Conservation (phyloP, 2,329 filamentous ascomycete species). For the Neofusicoccum sp. region DNA sequence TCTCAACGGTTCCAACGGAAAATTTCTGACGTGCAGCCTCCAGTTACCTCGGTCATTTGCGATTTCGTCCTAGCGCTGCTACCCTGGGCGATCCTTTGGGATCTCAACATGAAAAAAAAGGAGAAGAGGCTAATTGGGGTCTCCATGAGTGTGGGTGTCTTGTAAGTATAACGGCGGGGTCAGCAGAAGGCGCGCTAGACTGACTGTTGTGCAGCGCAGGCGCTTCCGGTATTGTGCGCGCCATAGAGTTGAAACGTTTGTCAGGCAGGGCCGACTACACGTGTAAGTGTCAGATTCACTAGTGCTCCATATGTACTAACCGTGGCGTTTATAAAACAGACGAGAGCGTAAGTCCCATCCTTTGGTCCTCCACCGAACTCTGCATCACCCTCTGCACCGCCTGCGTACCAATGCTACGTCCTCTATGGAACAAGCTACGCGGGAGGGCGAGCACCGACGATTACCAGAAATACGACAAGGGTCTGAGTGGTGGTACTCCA, state of each 20-base stretch:
- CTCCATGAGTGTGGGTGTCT: constrained; percentile 31
- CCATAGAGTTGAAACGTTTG: constrained; percentile 30
- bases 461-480: background rate
- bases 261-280: constrained; percentile 30
- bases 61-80: constrained; percentile 37
- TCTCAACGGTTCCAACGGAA: background rate
- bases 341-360: constrained; percentile 31
- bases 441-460: background rate
- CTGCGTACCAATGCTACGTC: constrained; percentile 48
- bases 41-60: constrained; percentile 34
- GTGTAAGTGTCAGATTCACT: constrained; percentile 20
- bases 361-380: constrained; percentile 39
- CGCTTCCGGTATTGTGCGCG: constrained; percentile 32
- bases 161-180: constrained; percentile 22
- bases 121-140: constrained; percentile 33
- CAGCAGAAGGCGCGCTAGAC: background rate
- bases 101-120: constrained; percentile 35
- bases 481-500: background rate
- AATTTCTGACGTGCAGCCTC: background rate
- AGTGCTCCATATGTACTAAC: background rate
- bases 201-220: constrained; percentile 24
- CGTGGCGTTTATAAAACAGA: background rate
- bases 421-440: constrained; percentile 31
- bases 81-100: constrained; percentile 34
- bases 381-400: constrained; percentile 52